A percentile compares a stretch with the other conserved stretches of the same genome.
Conservation (phyloP, 1,284 basidiomycete genomes). For the Rhodotorula sp. region DNA sequence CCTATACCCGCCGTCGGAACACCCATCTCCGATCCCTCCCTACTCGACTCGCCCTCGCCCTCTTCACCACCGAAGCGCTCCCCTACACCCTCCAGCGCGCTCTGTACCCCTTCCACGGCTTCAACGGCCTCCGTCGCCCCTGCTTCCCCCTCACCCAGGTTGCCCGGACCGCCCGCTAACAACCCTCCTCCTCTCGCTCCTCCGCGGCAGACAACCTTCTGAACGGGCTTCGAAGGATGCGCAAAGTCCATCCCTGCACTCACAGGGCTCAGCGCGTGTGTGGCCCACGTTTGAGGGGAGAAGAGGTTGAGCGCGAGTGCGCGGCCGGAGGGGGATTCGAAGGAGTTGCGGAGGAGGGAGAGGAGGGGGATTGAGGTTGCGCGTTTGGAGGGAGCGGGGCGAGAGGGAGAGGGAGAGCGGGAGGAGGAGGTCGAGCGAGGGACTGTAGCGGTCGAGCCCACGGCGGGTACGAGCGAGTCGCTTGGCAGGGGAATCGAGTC, state of each 20-base stretch:
- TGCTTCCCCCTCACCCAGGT: background rate
- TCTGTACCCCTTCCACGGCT: background rate
- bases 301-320: conserved; percentile 37
- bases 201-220: background rate
- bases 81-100: background rate
- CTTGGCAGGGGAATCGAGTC: background rate
- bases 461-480: background rate
- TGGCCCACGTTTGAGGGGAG: conserved; percentile 28
- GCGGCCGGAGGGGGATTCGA: conserved; percentile 34
- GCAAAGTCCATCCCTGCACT: conserved; percentile 22
- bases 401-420: background rate
- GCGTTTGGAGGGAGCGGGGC: background rate
- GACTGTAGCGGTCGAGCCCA: no score
- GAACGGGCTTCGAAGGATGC: background rate
- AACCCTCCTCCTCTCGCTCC: no score
- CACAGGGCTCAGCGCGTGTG: conserved; percentile 36
- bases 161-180: no score
- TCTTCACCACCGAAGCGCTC: background rate
- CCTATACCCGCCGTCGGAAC: background rate
- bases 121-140: background rate
- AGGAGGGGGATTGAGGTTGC: conserved; percentile 7
- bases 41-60: background rate
- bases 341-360: conserved; percentile 29
- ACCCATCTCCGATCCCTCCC: background rate
- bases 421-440: background rate